Evolutionary conservation across 2,329 filamentous ascomycete species (phyloP).

Genomic region (Amphichorda felina): DNA sequence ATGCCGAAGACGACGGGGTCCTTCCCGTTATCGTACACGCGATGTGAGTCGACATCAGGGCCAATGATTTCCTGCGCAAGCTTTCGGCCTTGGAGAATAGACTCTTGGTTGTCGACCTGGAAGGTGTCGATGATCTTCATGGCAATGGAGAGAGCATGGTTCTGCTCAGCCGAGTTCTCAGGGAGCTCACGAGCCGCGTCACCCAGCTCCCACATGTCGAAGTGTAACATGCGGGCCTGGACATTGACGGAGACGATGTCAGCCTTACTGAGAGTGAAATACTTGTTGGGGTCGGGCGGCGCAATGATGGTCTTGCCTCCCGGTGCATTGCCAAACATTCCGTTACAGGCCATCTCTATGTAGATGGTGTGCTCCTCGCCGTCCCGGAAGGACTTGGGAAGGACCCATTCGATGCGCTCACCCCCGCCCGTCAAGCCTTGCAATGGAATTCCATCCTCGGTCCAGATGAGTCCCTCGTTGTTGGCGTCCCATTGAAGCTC

Average conservation of each 20-base stretch:
- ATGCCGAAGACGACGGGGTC: constrained; percentile 75
- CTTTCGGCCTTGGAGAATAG: constrained; percentile 67
- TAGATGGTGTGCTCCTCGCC: constrained; percentile 84
- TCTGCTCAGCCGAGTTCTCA: constrained; percentile 75
- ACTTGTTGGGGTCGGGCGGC: constrained; percentile 75
- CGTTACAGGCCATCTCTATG: constrained; percentile 97
- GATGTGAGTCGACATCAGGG: constrained; percentile 64
- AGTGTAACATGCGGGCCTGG: constrained; percentile 68
- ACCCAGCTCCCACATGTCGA: constrained; percentile 93
- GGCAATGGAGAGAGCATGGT: constrained; percentile 70
- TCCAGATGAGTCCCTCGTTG: constrained; percentile 93
- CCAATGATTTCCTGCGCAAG: constrained; percentile 79
- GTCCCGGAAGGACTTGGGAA: constrained; percentile 71
- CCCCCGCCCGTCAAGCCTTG: constrained; percentile 87
- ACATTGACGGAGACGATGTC: constrained; percentile 85
- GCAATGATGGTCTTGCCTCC: constrained; percentile 71
- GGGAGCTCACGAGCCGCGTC: constrained; percentile 91
- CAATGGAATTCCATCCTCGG: constrained; percentile 74
- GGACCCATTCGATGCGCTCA: constrained; percentile 82
- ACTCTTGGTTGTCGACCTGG: constrained; percentile 66
- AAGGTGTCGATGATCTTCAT: constrained; percentile 88
- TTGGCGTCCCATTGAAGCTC: constrained; percentile 94
- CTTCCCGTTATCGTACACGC: constrained; percentile 70
- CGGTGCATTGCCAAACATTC: constrained; percentile 91
- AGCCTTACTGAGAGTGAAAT: constrained; percentile 64